phyloP scores from a whole-genome alignment of 352 stramenopile species.

The Achlya hypogyna region DNA sequence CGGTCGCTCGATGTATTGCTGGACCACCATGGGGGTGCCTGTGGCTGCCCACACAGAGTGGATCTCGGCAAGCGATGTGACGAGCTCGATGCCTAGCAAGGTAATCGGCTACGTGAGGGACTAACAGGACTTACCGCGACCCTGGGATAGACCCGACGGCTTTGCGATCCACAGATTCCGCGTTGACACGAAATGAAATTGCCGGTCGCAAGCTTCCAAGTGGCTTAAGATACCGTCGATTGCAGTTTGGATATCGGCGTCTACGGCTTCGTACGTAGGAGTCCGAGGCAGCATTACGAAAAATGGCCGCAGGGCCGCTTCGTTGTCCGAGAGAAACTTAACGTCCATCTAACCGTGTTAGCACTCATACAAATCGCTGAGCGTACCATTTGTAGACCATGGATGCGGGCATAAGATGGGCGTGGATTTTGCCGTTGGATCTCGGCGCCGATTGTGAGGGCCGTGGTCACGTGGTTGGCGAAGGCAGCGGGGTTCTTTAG shows the following conservation, averaged over 20 bases:
- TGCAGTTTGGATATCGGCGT: neutral
- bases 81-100: conserved; percentile 32
- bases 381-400: neutral
- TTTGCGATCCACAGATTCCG: conserved; percentile 76
- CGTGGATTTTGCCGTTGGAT: neutral
- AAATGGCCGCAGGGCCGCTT: neutral
- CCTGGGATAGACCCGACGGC: conserved; percentile 62
- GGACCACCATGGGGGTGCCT: conserved; percentile 45
- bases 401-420: neutral
- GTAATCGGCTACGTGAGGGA: neutral
- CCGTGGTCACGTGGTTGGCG: neutral
- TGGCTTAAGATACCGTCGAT: conserved; percentile 21
- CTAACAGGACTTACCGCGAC: conserved; percentile 27
- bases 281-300: neutral
- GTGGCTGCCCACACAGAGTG: neutral
- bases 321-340: neutral
- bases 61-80: conserved; percentile 27
- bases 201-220: conserved; percentile 29
- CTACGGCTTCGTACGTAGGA: neutral
- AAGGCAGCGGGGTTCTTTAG: conserved; percentile 26
- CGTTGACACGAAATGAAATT: conserved; percentile 33
- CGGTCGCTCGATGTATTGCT: conserved; percentile 82
- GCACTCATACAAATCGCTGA: no score
- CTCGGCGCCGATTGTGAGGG: neutral
- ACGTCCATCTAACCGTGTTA: conserved; percentile 17